Percentiles rank a stretch among this genome's conserved stretches.
Conservation (phyloP, 805 yeast species). For the Wickerhamomyces silvicola region DNA sequence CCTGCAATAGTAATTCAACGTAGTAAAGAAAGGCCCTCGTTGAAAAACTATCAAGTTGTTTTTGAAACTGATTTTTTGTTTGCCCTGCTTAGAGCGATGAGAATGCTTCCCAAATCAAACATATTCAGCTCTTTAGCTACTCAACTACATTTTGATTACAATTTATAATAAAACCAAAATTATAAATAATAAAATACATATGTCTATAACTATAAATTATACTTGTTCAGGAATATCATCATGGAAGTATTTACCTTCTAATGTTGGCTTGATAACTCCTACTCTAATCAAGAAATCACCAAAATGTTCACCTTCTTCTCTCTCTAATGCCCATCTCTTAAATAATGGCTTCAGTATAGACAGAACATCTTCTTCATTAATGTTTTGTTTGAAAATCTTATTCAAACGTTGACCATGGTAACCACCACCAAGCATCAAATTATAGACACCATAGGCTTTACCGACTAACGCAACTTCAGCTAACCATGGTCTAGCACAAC, state of each 20-base stretch:
- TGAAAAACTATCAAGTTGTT: too few relatives aligned
- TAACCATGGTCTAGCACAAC: slow-evolving; percentile 97
- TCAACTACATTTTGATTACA: too few relatives aligned
- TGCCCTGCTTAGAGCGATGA: too few relatives aligned
- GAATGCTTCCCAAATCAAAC: too few relatives aligned
- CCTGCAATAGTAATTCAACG: too few relatives aligned
- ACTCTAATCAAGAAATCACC: slow-evolving; percentile 88
- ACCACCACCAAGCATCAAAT: slow-evolving; percentile 93
- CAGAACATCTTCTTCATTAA: slow-evolving; percentile 85
- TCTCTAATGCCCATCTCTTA: slow-evolving; percentile 90
- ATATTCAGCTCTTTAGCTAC: too few relatives aligned
- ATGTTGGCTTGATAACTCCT: slow-evolving; percentile 83
- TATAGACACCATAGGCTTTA: slow-evolving; percentile 89
- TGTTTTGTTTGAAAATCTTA: slow-evolving; percentile 80
- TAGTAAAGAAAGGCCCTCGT: too few relatives aligned
- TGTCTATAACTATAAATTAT: too few relatives aligned
- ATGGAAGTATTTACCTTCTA: slow-evolving; percentile 91
- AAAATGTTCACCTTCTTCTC: slow-evolving; percentile 87
- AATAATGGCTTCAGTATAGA: slow-evolving; percentile 75
- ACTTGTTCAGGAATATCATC: slow-evolving; percentile 71
- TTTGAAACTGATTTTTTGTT: too few relatives aligned
- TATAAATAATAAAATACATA: too few relatives aligned
- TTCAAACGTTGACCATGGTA: slow-evolving; percentile 89
- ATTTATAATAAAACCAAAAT: too few relatives aligned
- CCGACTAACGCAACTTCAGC: slow-evolving; percentile 96